Percentiles rank a stretch among this genome's conserved stretches.
These are phyloP conservation scores for Plasmopara halstedii DNA, from an alignment of 352 stramenopile species.

Conservation along the genomic window DNA sequence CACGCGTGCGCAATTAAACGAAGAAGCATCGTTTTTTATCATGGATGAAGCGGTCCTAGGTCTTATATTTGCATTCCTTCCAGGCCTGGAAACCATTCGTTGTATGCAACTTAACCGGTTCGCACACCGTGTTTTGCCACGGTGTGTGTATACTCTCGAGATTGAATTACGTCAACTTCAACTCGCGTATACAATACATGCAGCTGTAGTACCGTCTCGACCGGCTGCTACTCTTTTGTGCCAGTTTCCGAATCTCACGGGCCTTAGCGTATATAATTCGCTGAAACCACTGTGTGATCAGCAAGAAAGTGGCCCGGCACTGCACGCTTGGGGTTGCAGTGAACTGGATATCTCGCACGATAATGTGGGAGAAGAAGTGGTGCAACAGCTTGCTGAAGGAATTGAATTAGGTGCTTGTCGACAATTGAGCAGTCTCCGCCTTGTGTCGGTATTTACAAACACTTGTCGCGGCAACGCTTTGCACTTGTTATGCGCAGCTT, in stretches of 20 bases:
- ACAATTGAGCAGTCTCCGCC: slow-evolving; percentile 42
- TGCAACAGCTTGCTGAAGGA: slow-evolving; percentile 58
- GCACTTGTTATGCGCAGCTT: slow-evolving; percentile 51
- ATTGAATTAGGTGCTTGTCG: slow-evolving; percentile 53
- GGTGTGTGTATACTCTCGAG: slow-evolving; percentile 49
- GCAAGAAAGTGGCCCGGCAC: slow-evolving; percentile 36
- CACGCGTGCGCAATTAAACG: slow-evolving; percentile 8
- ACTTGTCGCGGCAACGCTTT: slow-evolving; percentile 66
- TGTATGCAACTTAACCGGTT: slow-evolving; percentile 62
- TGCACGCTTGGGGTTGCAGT: slow-evolving; percentile 71
- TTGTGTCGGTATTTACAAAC: slow-evolving; percentile 77
- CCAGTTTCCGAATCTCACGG: slow-evolving; percentile 50
- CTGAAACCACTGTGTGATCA: slow-evolving; percentile 48
- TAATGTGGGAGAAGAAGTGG: slow-evolving; percentile 59
- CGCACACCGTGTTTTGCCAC: slow-evolving; percentile 41
- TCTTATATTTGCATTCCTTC: slow-evolving; percentile 59
- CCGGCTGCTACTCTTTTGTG: slow-evolving; percentile 35
- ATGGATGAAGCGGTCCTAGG: slow-evolving; percentile 68
- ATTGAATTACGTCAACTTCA: slow-evolving; percentile 48
- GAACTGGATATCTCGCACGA: slow-evolving; percentile 74
- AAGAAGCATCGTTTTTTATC: slow-evolving; percentile 40
- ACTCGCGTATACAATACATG: slow-evolving; percentile 26
- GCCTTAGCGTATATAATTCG: slow-evolving; percentile 48
- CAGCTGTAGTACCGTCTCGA: slow-evolving; percentile 12
- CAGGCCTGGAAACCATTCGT: slow-evolving; percentile 54